Evolutionary conservation across 2,329 filamentous ascomycete genomes (phyloP).

Genomic region (Aspergillaceae sp.): DNA sequence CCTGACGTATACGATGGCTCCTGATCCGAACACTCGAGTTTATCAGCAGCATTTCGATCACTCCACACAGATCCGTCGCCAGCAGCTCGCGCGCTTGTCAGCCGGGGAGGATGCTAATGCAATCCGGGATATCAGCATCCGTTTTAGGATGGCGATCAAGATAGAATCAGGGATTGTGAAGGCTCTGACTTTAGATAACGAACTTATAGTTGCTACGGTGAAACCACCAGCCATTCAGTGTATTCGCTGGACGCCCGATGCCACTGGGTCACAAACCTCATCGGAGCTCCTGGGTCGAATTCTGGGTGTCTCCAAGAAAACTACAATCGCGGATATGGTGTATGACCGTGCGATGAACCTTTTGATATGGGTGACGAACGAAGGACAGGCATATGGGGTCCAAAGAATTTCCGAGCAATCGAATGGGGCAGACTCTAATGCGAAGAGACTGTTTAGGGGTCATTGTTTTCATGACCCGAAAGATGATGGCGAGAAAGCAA

Average conservation of each 20-base stretch:
- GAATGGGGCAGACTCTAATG: slow-evolving; percentile 35
- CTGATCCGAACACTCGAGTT: slow-evolving; percentile 70
- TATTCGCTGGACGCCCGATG: slow-evolving; percentile 87
- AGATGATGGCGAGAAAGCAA: slow-evolving; percentile 51
- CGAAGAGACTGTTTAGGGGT: slow-evolving; percentile 70
- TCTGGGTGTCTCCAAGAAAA: slow-evolving; percentile 72
- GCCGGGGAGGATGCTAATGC: slow-evolving; percentile 75
- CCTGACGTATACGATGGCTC: slow-evolving; percentile 87
- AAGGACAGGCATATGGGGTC: slow-evolving; percentile 83
- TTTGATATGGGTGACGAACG: slow-evolving; percentile 81
- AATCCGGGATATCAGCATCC: slow-evolving; percentile 76
- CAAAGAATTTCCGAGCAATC: slow-evolving; percentile 52
- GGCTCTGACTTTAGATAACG: slow-evolving; percentile 81
- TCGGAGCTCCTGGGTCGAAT: slow-evolving; percentile 86
- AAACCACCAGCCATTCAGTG: slow-evolving; percentile 95
- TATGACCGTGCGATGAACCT: slow-evolving; percentile 95
- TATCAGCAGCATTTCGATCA: slow-evolving; percentile 71
- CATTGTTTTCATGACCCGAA: slow-evolving; percentile 80
- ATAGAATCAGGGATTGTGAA: slow-evolving; percentile 90
- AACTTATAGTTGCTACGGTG: slow-evolving; percentile 80
- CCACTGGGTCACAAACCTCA: slow-evolving; percentile 70
- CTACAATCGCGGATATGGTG: slow-evolving; percentile 72
- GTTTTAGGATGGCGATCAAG: slow-evolving; percentile 96
- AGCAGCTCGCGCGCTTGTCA: slow-evolving; percentile 43
- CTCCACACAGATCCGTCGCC: slow-evolving; percentile 36